Evolutionary conservation across 352 stramenopile genomes (phyloP), one percentile per base, ranked within the genome.

Genomic region (Globisporangium spiculum): DNA sequence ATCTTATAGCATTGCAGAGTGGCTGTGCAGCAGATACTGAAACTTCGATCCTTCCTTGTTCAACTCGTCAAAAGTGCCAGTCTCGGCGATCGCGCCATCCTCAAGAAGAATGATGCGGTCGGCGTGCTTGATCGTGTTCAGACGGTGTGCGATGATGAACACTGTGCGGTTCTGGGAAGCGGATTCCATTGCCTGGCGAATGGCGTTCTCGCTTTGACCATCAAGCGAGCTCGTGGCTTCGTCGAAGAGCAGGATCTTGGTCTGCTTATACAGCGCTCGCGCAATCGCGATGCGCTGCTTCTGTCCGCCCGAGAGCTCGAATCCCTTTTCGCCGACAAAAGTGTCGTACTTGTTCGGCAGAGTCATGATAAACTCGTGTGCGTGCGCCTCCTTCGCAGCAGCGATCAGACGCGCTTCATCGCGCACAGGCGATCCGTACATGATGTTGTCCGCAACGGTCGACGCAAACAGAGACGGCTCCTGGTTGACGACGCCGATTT

Each of bases 271-370:
- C 38, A 96, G 66, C 22, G 89, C 89, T 16, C 89, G 83, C 5
- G 89, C 89, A 48, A 96, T 94, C 26, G 89, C 88, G 57, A 96
- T 77, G 26, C 97, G 88, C 81, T 99, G 98, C 76, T 99, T 99
- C 78, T 99, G 96, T 32, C 96, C 96, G 57, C 97, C 98, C 20
- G 84, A 98, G 0, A 99, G 81, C 75, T 99, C 98, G 22, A 98
- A 82, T 14, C 97, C 97, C 63, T 98, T 96, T 79, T 99, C 97
- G 54, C 97, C 96, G 12, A 99, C 97, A 57, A 97, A 88, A 1
- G 97, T 99, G 44, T 99, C 91, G 80, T 97, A 99, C 70, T 97
- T 83, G 57, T 98, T 81, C 1, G 92, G 90, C 60, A 99, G 65
- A 56, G 75, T 74, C 71, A 79, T 78, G 56, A 93, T 89, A 54